Conservation (phyloP, 345 rosid species). For the Erysimum cheiranthoides region DNA sequence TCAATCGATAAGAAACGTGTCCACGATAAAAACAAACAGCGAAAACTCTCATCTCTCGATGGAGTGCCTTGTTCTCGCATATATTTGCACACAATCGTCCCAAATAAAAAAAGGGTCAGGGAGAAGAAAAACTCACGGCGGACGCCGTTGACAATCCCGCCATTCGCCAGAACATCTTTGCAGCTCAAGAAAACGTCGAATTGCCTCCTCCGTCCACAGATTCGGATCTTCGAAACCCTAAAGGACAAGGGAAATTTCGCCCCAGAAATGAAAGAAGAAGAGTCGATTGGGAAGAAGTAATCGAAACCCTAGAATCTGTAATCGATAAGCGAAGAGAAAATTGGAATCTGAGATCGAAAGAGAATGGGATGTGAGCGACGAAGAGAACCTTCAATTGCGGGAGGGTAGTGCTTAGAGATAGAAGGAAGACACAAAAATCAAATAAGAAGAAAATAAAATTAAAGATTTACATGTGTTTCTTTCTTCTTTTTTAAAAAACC, state of each 20-base stretch:
- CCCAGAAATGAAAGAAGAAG: slow-evolving; percentile 10
- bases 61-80: slow-evolving; percentile 1
- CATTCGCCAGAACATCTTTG: slow-evolving; percentile 95
- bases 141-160: slow-evolving; percentile 90
- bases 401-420: slow-evolving; percentile 44
- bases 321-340: not conserved
- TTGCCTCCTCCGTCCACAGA: slow-evolving; percentile 40
- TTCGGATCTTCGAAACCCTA: slow-evolving; percentile 62
- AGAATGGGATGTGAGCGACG: slow-evolving; percentile 37
- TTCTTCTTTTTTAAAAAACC: not conserved
- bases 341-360: slow-evolving; percentile 43
- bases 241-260: slow-evolving; percentile 1
- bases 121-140: slow-evolving; percentile 64
- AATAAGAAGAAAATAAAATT: not conserved
- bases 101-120: not conserved
- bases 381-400: slow-evolving; percentile 47
- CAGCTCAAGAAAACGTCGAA: slow-evolving; percentile 35
- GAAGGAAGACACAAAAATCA: slow-evolving; percentile 1
- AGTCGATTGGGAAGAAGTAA: slow-evolving; percentile 27
- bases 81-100: slow-evolving; percentile 3
- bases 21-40: slow-evolving; percentile 16
- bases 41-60: slow-evolving; percentile 4
- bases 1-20: not conserved
- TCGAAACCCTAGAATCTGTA: slow-evolving; percentile 30
- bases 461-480: not conserved